Base-by-base conservation (phyloP, 768 basidiomycete species). In the Pilatotrama ljubarskyi region DNA sequence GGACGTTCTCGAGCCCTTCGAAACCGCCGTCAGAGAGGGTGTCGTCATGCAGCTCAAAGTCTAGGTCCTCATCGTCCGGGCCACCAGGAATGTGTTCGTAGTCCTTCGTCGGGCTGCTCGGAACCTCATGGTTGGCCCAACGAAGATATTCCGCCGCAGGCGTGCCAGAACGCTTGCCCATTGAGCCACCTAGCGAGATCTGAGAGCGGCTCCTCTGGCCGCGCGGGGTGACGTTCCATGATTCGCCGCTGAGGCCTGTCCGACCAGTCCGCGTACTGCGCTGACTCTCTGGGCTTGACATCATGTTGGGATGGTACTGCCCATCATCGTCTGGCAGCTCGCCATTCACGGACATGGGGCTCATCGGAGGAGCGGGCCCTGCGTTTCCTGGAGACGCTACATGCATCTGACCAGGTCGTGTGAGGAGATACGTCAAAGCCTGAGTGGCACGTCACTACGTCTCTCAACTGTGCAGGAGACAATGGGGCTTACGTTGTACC, bases 1-100 rank as follows among this genome's bases (percentile, higher is more conserved):
- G 83, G 20, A 98, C 95, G 68, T 98, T 98, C 77, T 98, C 95
- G 55, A 98, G 73, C 0, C 94, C 95, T 68, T 98, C 95, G 70
- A 84, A 98, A 5, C 85, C 92, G 32, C 86, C 86, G 64, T 92
- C 91, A 13, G 85, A 88, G 63, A 82, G 72, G 20, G 80, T 79
- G 18, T 86, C 88, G 18, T 84, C 90, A 66, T 95, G 87, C 32
- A 94, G 76, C 75, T 95, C 92, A 68, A 95, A 91, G 66, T 91
- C 90, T 1, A 90, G 76, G 20, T 87, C 91, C 2, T 85, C 85
- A 0, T 84, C 82, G 13, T 86, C 82, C 20, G 73, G 68, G 13
- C 70, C 72, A 46, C 73, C 71, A 18, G 66, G 72, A 15, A 70
- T 64, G 38, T 74, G 71, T 53, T 75, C 75, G 49, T 66, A 75